Evolutionary conservation across 345 rosid species (phyloP).

Genomic region (Eucalyptus guilfoylei): DNA sequence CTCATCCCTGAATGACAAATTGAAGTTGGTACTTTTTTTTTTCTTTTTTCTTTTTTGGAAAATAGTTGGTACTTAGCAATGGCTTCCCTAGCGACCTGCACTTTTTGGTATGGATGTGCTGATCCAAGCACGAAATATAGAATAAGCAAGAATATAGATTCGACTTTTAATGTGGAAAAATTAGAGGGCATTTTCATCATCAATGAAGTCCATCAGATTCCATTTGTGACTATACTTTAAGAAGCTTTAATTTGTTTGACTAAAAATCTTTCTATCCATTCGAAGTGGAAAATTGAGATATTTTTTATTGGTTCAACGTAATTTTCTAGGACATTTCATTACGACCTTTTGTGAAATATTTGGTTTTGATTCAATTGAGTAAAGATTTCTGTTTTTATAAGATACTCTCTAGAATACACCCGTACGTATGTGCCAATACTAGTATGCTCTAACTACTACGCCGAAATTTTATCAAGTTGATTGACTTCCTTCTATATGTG

Average conservation of each 20-base stretch:
- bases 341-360: not conserved
- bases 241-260: not conserved
- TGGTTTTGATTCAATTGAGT: not conserved
- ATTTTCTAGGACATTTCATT: not conserved
- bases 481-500: not conserved
- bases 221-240: not conserved
- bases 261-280: not conserved
- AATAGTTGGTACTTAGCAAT: not conserved
- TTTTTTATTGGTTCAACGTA: not conserved
- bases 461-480: not conserved
- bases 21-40: not conserved
- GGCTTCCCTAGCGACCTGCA: not conserved
- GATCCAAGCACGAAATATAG: not conserved
- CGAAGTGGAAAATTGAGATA: not conserved
- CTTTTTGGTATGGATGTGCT: not conserved
- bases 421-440: not conserved
- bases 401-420: not conserved
- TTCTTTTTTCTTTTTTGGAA: accelerated
- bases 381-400: not conserved
- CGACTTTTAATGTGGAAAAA: not conserved
- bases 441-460: not conserved
- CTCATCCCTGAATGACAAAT: not conserved
- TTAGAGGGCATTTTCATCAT: not conserved
- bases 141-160: not conserved
- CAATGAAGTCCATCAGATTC: not conserved